phyloP scores from a whole-genome alignment of 345 rosid genomes.

The Populus tremula region DNA sequence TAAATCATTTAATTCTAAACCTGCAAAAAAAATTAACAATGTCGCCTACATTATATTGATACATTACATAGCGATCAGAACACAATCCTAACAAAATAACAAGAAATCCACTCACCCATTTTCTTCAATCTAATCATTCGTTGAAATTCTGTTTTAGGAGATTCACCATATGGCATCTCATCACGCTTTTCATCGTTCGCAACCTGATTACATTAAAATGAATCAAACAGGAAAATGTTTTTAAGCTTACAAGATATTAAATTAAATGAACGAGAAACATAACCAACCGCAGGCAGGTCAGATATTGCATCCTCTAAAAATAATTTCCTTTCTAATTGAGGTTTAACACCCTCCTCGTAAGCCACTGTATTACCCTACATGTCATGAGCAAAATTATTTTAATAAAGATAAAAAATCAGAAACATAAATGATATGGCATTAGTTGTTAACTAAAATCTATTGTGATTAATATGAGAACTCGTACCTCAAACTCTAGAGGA shows the following conservation, averaged over 20 bases:
- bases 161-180: conserved; percentile 42
- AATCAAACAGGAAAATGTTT: not conserved
- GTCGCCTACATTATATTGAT: not conserved
- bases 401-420: not conserved
- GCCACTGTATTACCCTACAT: conserved; percentile 45
- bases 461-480: not conserved
- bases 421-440: not conserved
- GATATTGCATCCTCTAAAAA: conserved; percentile 52
- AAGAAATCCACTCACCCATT: conserved; percentile 28
- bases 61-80: not conserved
- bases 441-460: not conserved
- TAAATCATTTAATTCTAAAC: not conserved
- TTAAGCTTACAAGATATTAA: not conserved
- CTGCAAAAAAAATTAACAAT: not conserved
- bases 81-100: too few species aligned
- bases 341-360: conserved; percentile 39
- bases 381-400: not conserved
- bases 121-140: conserved; percentile 34
- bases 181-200: conserved; percentile 40
- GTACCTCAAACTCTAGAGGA: conserved; percentile 67
- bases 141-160: conserved; percentile 51
- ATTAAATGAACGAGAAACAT: not conserved
- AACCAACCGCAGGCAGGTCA: conserved; percentile 56
- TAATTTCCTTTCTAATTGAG: conserved; percentile 35
- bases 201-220: conserved; percentile 29